These are phyloP conservation scores for Apiospora sp. DNA, from an alignment of 2,329 filamentous ascomycete species.

Conservation along the genomic window DNA sequence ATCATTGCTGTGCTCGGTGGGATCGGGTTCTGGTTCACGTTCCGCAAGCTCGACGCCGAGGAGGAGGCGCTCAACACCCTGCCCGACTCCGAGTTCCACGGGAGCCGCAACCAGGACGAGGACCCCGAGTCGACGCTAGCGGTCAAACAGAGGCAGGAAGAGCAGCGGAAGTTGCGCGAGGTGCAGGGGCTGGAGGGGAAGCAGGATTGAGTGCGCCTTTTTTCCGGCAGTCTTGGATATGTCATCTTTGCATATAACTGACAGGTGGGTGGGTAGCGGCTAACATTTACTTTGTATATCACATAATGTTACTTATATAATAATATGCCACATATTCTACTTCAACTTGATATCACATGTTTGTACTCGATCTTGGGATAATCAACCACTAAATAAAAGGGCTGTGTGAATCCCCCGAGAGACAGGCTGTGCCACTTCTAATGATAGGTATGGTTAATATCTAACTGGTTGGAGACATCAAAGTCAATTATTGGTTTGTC, in stretches of 20 bases:
- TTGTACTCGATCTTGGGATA: no score
- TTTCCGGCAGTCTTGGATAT: background rate
- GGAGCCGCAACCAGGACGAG: slow-evolving; percentile 36
- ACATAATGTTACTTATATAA: no score
- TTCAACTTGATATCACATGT: no score
- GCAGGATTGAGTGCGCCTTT: background rate
- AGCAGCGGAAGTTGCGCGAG: slow-evolving; percentile 37
- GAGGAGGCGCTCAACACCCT: slow-evolving; percentile 74
- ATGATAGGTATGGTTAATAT: no score
- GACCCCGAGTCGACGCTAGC: slow-evolving; percentile 37
- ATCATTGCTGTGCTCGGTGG: slow-evolving; percentile 69
- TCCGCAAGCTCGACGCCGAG: slow-evolving; percentile 65
- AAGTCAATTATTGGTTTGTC: no score
- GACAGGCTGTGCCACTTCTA: no score
- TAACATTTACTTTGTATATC: no score
- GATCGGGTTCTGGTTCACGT: slow-evolving; percentile 73
- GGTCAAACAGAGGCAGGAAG: slow-evolving; percentile 38
- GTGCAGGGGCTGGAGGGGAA: slow-evolving; percentile 35
- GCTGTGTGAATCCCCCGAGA: no score
- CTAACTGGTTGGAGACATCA: no score
- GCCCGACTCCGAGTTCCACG: slow-evolving; percentile 43
- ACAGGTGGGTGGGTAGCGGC: no score
- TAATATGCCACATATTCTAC: no score
- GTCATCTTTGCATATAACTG: background rate
- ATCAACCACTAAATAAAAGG: no score